Conservation (phyloP, 805 yeast species). For the Lachancea cidri region DNA sequence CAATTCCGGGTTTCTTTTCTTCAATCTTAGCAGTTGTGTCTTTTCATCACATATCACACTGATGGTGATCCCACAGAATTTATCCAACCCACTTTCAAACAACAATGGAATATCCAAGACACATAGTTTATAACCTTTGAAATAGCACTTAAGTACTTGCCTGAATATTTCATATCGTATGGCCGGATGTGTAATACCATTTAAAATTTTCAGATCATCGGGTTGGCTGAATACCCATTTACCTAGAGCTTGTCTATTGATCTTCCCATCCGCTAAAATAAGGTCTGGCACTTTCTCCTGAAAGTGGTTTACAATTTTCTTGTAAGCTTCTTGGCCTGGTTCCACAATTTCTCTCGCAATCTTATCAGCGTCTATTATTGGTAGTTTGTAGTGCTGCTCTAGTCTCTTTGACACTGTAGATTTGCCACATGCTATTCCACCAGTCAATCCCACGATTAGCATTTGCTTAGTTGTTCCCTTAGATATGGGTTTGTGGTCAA, state of each 20-base stretch:
- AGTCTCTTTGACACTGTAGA: slow-evolving; percentile 75
- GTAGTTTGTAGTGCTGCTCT: slow-evolving; percentile 43
- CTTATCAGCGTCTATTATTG: slow-evolving; percentile 83
- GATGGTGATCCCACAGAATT: slow-evolving; percentile 63
- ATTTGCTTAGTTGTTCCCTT: slow-evolving; percentile 33
- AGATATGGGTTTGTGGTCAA: not conserved
- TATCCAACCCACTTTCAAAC: slow-evolving; percentile 72
- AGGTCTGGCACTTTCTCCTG: slow-evolving; percentile 47
- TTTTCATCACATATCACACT: slow-evolving; percentile 60
- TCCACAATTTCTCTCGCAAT: slow-evolving; percentile 82
- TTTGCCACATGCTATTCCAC: slow-evolving; percentile 97
- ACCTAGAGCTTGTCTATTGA: slow-evolving; percentile 73
- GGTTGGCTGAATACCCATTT: slow-evolving; percentile 67
- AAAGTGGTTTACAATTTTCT: slow-evolving; percentile 58
- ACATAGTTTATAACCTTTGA: slow-evolving; percentile 53
- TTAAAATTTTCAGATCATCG: slow-evolving; percentile 53
- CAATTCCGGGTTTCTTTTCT: slow-evolving; percentile 62
- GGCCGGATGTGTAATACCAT: slow-evolving; percentile 83
- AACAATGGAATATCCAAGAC: slow-evolving; percentile 86
- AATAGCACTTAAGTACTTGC: slow-evolving; percentile 53
- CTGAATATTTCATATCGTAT: slow-evolving; percentile 58
- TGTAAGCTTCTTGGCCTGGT: slow-evolving; percentile 73
- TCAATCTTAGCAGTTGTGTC: slow-evolving; percentile 58
- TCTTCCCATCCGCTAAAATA: slow-evolving; percentile 34
- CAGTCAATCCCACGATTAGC: slow-evolving; percentile 93